These are phyloP conservation scores for Hypoxylon sp. DNA, from an alignment of 2,329 filamentous ascomycete genomes.

Conservation along the genomic window DNA sequence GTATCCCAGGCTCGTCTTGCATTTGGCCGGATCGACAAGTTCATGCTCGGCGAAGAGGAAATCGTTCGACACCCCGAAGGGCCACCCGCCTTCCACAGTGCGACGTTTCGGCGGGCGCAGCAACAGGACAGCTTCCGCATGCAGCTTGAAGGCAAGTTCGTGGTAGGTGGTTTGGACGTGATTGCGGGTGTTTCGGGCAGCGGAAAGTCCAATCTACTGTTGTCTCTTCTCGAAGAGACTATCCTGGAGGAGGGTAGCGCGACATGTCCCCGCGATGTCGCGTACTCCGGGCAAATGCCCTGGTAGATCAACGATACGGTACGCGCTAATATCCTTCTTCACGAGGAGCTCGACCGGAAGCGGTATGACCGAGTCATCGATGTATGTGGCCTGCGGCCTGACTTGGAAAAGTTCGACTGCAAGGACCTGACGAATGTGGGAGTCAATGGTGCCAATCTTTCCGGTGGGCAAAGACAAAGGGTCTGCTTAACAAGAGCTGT, in stretches of 20 bases:
- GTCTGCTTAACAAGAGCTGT: conserved; percentile 38
- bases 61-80: conserved; percentile 48
- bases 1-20: conserved; percentile 49
- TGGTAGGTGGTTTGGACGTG: conserved; percentile 48
- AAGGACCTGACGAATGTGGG: conserved; percentile 41
- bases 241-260: conserved; percentile 41
- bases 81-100: conserved; percentile 45
- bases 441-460: conserved; percentile 38
- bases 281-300: conserved; percentile 49
- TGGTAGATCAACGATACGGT: conserved; percentile 53
- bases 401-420: conserved; percentile 46
- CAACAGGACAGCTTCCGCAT: conserved; percentile 46
- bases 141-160: conserved; percentile 41
- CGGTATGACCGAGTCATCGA: conserved; percentile 45
- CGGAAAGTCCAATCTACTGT: conserved; percentile 51
- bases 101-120: conserved; percentile 46
- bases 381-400: conserved; percentile 41
- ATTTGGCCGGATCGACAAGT: conserved; percentile 49
- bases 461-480: conserved; percentile 44
- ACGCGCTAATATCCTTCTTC: conserved; percentile 51
- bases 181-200: conserved; percentile 51
- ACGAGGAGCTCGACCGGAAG: conserved; percentile 46
- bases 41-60: conserved; percentile 45
- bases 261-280: conserved; percentile 49
- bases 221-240: conserved; percentile 48